phyloP scores from a whole-genome alignment of 1,284 basidiomycete genomes.

The Leccinum cinnamomeum region DNA sequence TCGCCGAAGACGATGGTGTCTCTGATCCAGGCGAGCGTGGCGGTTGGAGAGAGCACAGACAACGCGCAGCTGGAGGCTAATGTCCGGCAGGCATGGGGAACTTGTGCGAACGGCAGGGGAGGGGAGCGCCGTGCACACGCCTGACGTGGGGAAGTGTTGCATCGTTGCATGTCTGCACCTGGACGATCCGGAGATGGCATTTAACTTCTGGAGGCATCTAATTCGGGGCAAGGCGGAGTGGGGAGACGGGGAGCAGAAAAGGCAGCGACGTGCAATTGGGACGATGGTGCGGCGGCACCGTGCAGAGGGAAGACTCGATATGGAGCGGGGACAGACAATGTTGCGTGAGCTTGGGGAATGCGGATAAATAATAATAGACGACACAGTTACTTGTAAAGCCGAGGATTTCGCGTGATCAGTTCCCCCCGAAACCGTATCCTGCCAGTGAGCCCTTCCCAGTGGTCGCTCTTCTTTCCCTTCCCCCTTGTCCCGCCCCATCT shows the following conservation, averaged over 20 bases:
- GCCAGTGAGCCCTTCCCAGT: not conserved
- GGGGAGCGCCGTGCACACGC: conserved; percentile 39
- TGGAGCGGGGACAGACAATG: conserved; percentile 35
- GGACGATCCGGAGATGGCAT: conserved; percentile 52
- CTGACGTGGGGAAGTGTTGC: conserved; percentile 51
- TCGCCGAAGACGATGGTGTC: conserved; percentile 49
- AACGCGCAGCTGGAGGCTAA: conserved; percentile 32
- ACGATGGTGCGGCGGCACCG: conserved; percentile 35
- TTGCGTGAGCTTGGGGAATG: conserved; percentile 32
- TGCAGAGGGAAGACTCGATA: conserved; percentile 33
- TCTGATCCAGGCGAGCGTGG: conserved; percentile 47
- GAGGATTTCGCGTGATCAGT: not conserved
- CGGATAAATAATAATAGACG: not conserved
- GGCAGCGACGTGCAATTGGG: conserved; percentile 43
- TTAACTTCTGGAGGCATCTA: conserved; percentile 56
- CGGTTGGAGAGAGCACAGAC: conserved; percentile 27
- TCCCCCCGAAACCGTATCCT: not conserved
- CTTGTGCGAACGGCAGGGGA: conserved; percentile 43
- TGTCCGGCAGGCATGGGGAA: conserved; percentile 43
- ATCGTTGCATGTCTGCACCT: conserved; percentile 50
- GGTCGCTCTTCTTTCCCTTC: not conserved
- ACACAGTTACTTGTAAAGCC: not conserved
- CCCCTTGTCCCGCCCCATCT: not conserved
- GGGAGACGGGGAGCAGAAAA: conserved; percentile 46
- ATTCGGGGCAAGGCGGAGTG: conserved; percentile 49